phyloP scores from a whole-genome alignment of 2,329 filamentous ascomycete species.

The Alternaria arborescens region DNA sequence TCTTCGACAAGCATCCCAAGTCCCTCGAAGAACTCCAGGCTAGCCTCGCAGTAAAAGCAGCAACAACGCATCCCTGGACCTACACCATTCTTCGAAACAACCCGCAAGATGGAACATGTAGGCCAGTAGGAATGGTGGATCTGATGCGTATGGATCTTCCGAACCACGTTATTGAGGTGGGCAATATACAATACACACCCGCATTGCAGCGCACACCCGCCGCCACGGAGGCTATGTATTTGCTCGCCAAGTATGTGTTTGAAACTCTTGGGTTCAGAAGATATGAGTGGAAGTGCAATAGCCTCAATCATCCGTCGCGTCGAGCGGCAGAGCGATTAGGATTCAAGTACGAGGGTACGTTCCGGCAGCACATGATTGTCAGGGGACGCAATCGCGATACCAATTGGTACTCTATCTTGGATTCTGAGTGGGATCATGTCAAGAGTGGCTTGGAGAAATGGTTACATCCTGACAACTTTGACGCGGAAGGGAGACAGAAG shows the following conservation, averaged over 20 bases:
- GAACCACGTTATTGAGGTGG: constrained; percentile 66
- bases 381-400: constrained; percentile 67
- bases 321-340: constrained; percentile 66
- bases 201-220: constrained; percentile 62
- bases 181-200: constrained; percentile 62
- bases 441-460: constrained; percentile 62
- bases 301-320: constrained; percentile 63
- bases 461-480: constrained; percentile 65
- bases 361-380: constrained; percentile 68
- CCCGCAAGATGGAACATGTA: background rate
- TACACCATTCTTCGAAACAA: constrained; percentile 18
- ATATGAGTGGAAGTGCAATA: constrained; percentile 72
- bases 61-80: constrained; percentile 22
- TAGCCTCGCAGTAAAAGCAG: constrained; percentile 12
- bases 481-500: constrained; percentile 62
- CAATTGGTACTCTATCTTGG: constrained; percentile 66
- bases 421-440: constrained; percentile 65
- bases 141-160: constrained; percentile 50
- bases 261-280: constrained; percentile 62
- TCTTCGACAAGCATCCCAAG: constrained; percentile 21
- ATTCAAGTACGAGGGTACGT: constrained; percentile 67
- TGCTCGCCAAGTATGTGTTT: constrained; percentile 64
- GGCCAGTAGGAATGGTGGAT: constrained; percentile 31
- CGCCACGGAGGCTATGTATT: constrained; percentile 66
- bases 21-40: constrained; percentile 8